A percentile compares a stretch with the other conserved stretches of the same genome.
phyloP scores from a whole-genome alignment of 345 rosid genomes.

The Dovyalis caffra region DNA sequence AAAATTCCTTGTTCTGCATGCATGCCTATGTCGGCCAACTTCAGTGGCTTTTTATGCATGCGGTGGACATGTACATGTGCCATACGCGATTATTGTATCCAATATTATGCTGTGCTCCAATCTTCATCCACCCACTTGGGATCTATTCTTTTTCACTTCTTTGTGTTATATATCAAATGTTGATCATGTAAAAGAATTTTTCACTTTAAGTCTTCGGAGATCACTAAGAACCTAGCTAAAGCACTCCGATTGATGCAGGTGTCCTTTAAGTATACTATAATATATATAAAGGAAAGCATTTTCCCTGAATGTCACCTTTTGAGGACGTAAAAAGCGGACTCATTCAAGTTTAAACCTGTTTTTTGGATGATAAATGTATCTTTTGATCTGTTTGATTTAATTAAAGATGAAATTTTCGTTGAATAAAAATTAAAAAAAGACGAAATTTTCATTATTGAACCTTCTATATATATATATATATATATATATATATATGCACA shows the following conservation, averaged over 20 bases:
- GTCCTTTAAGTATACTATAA: no score
- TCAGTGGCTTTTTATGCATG: not conserved
- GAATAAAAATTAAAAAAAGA: no score
- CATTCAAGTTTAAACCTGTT: no score
- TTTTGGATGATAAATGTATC: no score
- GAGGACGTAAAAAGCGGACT: not conserved
- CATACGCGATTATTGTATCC: not conserved
- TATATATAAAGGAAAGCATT: not conserved
- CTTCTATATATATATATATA: no score
- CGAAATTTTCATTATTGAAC: no score
- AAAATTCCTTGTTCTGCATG: constrained; percentile 19
- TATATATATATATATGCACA: no score
- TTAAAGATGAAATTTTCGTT: no score
- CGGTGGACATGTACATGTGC: not conserved
- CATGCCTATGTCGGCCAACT: constrained; percentile 22
- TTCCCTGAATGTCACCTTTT: not conserved
- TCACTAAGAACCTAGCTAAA: not conserved
- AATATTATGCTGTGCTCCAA: not conserved
- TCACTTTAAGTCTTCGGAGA: not conserved
- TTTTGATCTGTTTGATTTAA: no score
- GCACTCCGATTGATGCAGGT: not conserved
- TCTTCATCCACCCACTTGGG: not conserved
- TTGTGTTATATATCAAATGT: not conserved
- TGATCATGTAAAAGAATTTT: no score
- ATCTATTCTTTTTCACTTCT: not conserved